These are phyloP conservation scores for Lactuca saligna DNA, from an alignment of 129 eudicot species.

Conservation along the genomic window DNA sequence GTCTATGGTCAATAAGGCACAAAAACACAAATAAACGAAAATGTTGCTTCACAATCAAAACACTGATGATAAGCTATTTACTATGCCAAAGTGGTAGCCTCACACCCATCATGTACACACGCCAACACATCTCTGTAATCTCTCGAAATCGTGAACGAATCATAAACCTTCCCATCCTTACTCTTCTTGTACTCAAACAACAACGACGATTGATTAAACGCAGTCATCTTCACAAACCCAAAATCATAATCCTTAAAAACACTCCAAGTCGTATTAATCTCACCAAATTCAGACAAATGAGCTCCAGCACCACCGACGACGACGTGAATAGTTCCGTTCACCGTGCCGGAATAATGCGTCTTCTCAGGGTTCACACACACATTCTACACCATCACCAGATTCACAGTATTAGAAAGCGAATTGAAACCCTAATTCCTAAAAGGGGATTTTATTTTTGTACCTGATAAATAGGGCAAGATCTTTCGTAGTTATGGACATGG, in stretches of 20 bases:
- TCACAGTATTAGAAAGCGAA: background rate
- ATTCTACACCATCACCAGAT: constrained; percentile 40
- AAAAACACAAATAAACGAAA: background rate
- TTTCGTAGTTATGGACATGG: constrained; percentile 76
- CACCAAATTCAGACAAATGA: constrained; percentile 54
- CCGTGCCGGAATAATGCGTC: constrained; percentile 61
- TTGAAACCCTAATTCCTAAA: background rate
- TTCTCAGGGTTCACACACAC: constrained; percentile 58
- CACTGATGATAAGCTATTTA: background rate
- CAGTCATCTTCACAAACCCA: constrained; percentile 79
- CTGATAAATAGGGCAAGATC: constrained; percentile 76
- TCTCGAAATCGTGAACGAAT: constrained; percentile 71
- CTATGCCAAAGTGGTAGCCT: constrained; percentile 44
- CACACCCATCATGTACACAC: constrained; percentile 59
- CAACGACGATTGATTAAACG: constrained; percentile 62
- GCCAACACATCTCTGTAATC: constrained; percentile 79
- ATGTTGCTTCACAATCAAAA: background rate
- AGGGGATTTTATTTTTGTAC: constrained; percentile 19
- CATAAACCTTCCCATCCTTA: constrained; percentile 69
- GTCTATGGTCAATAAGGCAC: background rate
- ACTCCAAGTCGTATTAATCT: constrained; percentile 65
- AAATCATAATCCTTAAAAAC: constrained; percentile 56
- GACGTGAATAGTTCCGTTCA: constrained; percentile 71
- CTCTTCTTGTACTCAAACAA: constrained; percentile 81
- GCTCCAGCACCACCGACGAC: constrained; percentile 80